These are phyloP conservation scores for Trichoderma koningiopsis DNA, from an alignment of 2,329 filamentous ascomycete species.

Conservation along the genomic window DNA sequence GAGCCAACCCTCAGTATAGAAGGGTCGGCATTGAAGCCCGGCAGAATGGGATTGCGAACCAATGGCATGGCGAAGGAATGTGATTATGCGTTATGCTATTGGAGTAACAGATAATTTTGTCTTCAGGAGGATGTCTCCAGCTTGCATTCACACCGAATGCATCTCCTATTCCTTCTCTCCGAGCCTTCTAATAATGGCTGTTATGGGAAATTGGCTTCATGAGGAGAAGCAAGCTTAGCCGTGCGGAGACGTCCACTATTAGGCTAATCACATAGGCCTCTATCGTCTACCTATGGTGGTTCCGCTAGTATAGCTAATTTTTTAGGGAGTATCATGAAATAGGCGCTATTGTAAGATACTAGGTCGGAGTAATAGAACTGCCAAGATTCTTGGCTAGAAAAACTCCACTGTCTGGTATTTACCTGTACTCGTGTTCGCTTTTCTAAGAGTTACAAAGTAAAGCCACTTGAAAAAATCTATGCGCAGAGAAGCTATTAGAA, in stretches of 20 bases:
- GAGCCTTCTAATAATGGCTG: not conserved
- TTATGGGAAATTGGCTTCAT: not conserved
- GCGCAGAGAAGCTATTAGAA: not conserved
- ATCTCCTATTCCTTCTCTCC: not conserved
- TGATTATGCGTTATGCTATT: not conserved
- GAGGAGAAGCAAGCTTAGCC: conserved; percentile 22
- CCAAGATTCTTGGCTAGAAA: not conserved
- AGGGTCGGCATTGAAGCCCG: conserved; percentile 59
- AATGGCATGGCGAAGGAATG: conserved; percentile 44
- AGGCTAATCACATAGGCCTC: conserved; percentile 3
- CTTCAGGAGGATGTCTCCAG: not conserved
- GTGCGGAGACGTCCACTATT: conserved; percentile 12
- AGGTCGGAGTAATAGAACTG: not conserved
- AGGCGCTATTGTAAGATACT: not conserved
- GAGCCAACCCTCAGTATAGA: conserved; percentile 54
- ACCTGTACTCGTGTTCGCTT: not conserved
- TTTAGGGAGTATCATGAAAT: not conserved
- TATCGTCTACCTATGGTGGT: not conserved
- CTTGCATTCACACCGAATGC: not conserved
- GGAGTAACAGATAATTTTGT: not conserved
- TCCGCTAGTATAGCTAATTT: not conserved
- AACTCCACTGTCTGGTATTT: not conserved
- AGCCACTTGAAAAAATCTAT: not conserved
- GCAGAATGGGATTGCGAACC: conserved; percentile 57
- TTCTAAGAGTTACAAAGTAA: not conserved